Percentiles rank a stretch among this genome's conserved stretches.
These are phyloP conservation scores for Scopulariopsis brevicaulis DNA, from an alignment of 2,329 filamentous ascomycete genomes.

Conservation along the genomic window DNA sequence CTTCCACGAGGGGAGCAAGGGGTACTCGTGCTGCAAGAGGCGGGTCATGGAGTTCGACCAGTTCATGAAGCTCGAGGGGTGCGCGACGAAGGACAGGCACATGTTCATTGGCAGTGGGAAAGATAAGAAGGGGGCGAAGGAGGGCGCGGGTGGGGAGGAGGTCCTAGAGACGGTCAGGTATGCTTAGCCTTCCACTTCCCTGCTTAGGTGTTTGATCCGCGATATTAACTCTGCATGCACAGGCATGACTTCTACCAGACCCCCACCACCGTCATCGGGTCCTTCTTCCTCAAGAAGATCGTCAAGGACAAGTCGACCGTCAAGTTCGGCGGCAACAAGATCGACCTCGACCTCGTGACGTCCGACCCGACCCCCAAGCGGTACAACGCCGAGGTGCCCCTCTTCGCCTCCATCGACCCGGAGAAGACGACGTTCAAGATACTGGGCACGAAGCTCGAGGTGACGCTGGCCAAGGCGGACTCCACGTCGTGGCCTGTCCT, in stretches of 20 bases:
- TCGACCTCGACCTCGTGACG: constrained; percentile 77
- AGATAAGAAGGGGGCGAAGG: constrained; percentile 38
- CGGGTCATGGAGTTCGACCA: constrained; percentile 94
- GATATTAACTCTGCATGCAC: neutral
- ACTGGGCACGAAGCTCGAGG: constrained; percentile 79
- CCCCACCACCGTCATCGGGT: constrained; percentile 69
- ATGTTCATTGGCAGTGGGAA: constrained; percentile 72
- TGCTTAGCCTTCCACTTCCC: neutral
- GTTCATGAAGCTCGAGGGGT: constrained; percentile 92
- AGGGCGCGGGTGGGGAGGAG: constrained; percentile 50
- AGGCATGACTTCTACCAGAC: constrained; percentile 92
- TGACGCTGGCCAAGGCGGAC: constrained; percentile 61
- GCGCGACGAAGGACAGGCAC: constrained; percentile 70
- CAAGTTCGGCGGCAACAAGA: constrained; percentile 48
- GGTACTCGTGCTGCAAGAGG: constrained; percentile 93
- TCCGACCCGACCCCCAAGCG: constrained; percentile 67
- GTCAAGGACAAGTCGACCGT: constrained; percentile 69
- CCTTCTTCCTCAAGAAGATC: constrained; percentile 95
- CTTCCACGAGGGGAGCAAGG: constrained; percentile 97
- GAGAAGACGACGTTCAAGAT: constrained; percentile 69
- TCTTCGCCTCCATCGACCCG: constrained; percentile 68
- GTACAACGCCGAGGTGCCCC: constrained; percentile 60
- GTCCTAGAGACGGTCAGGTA: constrained; percentile 67
- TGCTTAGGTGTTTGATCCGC: neutral
- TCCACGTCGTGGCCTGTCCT: constrained; percentile 77